Conservation (phyloP, 108 stramenopile species). For the Asterionellopsis glacialis region DNA sequence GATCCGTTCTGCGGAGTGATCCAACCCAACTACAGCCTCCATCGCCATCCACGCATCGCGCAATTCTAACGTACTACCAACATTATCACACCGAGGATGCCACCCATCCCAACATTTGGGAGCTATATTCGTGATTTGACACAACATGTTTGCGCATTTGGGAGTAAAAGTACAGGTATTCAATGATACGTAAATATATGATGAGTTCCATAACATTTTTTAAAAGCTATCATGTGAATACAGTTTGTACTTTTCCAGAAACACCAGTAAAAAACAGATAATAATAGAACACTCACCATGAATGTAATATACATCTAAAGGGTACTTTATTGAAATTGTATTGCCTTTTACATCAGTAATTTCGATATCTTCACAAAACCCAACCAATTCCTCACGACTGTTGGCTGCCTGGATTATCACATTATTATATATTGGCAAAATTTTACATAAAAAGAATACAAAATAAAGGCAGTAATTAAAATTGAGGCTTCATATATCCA, state of each 20-base stretch:
- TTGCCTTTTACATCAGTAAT: not conserved
- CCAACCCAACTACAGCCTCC: slow-evolving; percentile 42
- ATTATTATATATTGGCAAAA: too few species aligned
- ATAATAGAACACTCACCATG: slow-evolving; percentile 30
- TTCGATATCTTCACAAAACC: slow-evolving; percentile 29
- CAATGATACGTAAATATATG: too few species aligned
- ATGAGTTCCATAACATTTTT: too few species aligned
- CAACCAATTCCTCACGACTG: slow-evolving; percentile 32
- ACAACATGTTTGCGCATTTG: too few species aligned
- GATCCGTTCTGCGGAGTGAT: slow-evolving; percentile 36
- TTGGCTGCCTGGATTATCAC: slow-evolving; percentile 12
- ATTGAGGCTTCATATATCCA: too few species aligned
- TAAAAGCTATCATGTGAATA: too few species aligned
- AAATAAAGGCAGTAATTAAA: too few species aligned
- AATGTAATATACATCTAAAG: slow-evolving; percentile 38
- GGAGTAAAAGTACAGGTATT: too few species aligned
- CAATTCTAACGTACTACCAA: slow-evolving; percentile 22
- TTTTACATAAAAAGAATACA: too few species aligned
- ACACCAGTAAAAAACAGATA: too few species aligned
- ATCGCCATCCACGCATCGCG: slow-evolving; percentile 43
- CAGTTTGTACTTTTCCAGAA: too few species aligned
- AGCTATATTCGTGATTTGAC: not conserved
- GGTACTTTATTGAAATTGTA: not conserved
- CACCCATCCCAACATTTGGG: slow-evolving; percentile 30
- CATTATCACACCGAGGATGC: slow-evolving; percentile 46